Evolutionary conservation across 306 rosid genomes (phyloP).

Genomic region (Gleditsia sinensis): DNA sequence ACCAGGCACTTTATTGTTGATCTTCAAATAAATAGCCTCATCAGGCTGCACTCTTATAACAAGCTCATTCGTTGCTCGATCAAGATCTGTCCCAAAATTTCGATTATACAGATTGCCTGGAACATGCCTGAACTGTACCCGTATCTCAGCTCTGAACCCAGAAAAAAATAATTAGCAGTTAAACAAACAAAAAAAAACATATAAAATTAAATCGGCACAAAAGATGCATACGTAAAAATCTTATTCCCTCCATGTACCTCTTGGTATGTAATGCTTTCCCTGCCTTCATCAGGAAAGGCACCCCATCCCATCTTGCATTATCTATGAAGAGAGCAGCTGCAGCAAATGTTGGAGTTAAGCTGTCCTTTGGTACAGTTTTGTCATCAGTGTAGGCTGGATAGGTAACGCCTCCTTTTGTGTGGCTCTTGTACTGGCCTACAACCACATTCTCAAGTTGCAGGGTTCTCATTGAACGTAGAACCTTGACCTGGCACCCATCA

Average conservation of each 20-base stretch:
- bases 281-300: constrained; percentile 91
- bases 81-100: constrained; percentile 77
- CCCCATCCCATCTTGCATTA: constrained; percentile 97
- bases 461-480: constrained; percentile 88
- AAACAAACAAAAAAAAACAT: neutral
- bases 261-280: constrained; percentile 87
- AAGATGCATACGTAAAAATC: neutral
- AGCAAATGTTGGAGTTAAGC: constrained; percentile 93
- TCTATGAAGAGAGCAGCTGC: constrained; percentile 92
- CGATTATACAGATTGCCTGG: constrained; percentile 87
- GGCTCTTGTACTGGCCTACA: constrained; percentile 84
- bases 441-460: constrained; percentile 63
- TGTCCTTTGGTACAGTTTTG: constrained; percentile 79
- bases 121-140: constrained; percentile 92
- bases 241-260: constrained; percentile 45
- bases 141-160: constrained; percentile 80
- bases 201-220: neutral
- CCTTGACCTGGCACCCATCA: constrained; percentile 72
- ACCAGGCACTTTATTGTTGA: constrained; percentile 92
- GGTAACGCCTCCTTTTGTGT: constrained; percentile 71
- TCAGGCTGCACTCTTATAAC: constrained; percentile 94
- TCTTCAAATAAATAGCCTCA: constrained; percentile 85
- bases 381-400: constrained; percentile 81
- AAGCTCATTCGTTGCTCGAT: constrained; percentile 77
- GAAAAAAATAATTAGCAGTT: constrained; percentile 22